Conservation (phyloP, 1,284 basidiomycete species). For the Cutaneotrichosporon mucoides region DNA sequence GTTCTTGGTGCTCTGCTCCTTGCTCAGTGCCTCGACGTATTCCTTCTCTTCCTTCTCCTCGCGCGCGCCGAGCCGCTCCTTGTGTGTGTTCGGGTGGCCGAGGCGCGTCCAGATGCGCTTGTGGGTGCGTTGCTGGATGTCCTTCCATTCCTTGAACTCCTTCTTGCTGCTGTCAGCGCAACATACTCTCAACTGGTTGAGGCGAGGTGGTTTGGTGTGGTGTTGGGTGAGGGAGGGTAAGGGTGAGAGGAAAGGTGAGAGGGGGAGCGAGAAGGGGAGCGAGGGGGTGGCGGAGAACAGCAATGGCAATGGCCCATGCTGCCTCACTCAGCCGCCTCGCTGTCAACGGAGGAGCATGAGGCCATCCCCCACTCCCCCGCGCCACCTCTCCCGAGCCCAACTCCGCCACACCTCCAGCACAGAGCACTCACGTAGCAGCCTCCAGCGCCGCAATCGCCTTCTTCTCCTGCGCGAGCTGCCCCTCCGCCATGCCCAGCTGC, state of each 20-base stretch:
- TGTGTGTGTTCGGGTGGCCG: constrained; percentile 15
- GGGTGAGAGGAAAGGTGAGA: too few relatives aligned
- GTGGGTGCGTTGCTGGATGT: constrained; percentile 21
- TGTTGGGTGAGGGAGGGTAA: too few relatives aligned
- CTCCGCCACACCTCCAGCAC: too few relatives aligned
- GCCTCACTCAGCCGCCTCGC: too few relatives aligned
- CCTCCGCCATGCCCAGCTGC: constrained; percentile 12
- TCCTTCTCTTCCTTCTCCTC: constrained; percentile 27
- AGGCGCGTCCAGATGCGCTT: constrained; percentile 24
- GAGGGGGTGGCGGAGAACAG: too few relatives aligned
- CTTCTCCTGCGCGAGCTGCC: constrained; percentile 12
- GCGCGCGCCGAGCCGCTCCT: constrained; percentile 11
- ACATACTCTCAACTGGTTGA: too few relatives aligned
- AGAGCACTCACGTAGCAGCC: neutral
- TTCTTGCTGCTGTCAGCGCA: constrained; percentile 13
- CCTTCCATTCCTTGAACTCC: constrained; percentile 24
- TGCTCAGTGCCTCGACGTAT: constrained; percentile 22
- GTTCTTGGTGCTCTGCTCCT: constrained; percentile 17
- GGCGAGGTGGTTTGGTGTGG: too few relatives aligned
- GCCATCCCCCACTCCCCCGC: too few relatives aligned
- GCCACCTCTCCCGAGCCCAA: too few relatives aligned
- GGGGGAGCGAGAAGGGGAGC: too few relatives aligned
- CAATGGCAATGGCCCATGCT: too few relatives aligned
- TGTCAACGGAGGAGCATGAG: too few relatives aligned
- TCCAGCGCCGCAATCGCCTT: constrained; percentile 12